Conservation (phyloP, 129 eudicot genomes). For the Flaveria robusta region DNA sequence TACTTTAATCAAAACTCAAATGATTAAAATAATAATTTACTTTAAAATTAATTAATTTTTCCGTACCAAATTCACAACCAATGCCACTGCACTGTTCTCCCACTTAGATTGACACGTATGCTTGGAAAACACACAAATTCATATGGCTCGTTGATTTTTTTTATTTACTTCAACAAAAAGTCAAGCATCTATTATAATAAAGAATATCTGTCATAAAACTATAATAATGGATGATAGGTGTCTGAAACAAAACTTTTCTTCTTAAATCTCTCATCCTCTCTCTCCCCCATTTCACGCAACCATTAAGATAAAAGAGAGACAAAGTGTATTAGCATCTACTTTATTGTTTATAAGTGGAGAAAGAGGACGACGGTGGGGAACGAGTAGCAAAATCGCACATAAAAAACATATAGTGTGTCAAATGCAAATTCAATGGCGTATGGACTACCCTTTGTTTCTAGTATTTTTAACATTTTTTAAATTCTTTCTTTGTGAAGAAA, state of each 20-base stretch:
- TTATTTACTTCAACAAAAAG: background rate
- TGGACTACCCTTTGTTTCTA: background rate
- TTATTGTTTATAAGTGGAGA: slow-evolving; percentile 19
- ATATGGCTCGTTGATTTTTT: slow-evolving; percentile 10
- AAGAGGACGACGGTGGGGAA: slow-evolving; percentile 17
- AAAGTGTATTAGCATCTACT: slow-evolving; percentile 29
- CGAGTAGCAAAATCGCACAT: slow-evolving; percentile 5
- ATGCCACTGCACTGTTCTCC: slow-evolving; percentile 1
- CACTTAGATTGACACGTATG: background rate
- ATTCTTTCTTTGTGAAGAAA: background rate
- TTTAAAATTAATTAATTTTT: background rate
- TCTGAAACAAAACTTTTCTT: slow-evolving; percentile 21
- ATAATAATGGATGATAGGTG: slow-evolving; percentile 25
- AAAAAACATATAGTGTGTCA: slow-evolving; percentile 9
- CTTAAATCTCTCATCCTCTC: slow-evolving; percentile 12
- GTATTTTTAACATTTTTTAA: background rate
- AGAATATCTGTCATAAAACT: background rate
- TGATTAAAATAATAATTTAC: too few species aligned
- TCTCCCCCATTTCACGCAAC: slow-evolving; percentile 35
- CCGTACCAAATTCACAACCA: background rate
- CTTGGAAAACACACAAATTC: background rate
- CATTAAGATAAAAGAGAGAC: slow-evolving; percentile 29
- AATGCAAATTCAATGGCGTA: slow-evolving; percentile 18
- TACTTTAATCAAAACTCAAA: too few species aligned
- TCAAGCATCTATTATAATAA: slow-evolving; percentile 1